Evolutionary conservation across 345 rosid genomes (phyloP).

Genomic region (Streptanthus diversifolius): DNA sequence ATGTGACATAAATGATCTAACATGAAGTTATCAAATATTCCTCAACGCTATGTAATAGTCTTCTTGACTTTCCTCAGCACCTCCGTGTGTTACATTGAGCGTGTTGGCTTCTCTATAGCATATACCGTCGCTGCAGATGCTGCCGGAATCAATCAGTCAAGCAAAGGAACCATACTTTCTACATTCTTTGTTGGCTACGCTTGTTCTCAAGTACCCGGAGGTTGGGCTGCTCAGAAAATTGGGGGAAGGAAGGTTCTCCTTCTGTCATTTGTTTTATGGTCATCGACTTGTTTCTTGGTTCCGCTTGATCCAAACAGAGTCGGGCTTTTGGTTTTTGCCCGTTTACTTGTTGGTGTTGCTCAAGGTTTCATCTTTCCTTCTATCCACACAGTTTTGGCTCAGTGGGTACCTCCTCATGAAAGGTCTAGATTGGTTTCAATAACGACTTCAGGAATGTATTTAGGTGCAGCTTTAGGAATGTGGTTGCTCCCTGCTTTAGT

Average conservation of each 20-base stretch:
- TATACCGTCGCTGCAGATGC: slow-evolving; percentile 92
- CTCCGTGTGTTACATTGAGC: slow-evolving; percentile 86
- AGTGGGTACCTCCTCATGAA: slow-evolving; percentile 99
- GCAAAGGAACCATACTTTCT: slow-evolving; percentile 84
- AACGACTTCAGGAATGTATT: slow-evolving; percentile 94
- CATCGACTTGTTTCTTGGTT: slow-evolving; percentile 78
- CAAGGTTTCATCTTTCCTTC: slow-evolving; percentile 98
- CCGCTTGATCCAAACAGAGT: slow-evolving; percentile 81
- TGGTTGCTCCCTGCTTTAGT: slow-evolving; percentile 85
- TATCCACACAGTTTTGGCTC: slow-evolving; percentile 92
- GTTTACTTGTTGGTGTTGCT: slow-evolving; percentile 95
- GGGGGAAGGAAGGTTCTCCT: slow-evolving; percentile 91
- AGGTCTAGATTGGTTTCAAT: slow-evolving; percentile 95
- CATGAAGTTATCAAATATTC: slow-evolving; percentile 62
- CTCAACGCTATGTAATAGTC: slow-evolving; percentile 76
- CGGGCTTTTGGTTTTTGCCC: slow-evolving; percentile 57
- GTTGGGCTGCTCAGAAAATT: slow-evolving; percentile 94
- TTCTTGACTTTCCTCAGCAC: slow-evolving; percentile 81
- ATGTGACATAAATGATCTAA: slow-evolving; percentile 18
- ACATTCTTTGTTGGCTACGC: slow-evolving; percentile 92
- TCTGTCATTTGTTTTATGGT: slow-evolving; percentile 84
- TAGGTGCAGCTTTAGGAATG: slow-evolving; percentile 97
- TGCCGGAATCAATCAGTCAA: slow-evolving; percentile 80
- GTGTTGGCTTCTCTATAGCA: slow-evolving; percentile 96
- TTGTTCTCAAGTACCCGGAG: slow-evolving; percentile 94